phyloP scores from a whole-genome alignment of 192 early-diverging fungal genomes.

The Spinellus fusiger region DNA sequence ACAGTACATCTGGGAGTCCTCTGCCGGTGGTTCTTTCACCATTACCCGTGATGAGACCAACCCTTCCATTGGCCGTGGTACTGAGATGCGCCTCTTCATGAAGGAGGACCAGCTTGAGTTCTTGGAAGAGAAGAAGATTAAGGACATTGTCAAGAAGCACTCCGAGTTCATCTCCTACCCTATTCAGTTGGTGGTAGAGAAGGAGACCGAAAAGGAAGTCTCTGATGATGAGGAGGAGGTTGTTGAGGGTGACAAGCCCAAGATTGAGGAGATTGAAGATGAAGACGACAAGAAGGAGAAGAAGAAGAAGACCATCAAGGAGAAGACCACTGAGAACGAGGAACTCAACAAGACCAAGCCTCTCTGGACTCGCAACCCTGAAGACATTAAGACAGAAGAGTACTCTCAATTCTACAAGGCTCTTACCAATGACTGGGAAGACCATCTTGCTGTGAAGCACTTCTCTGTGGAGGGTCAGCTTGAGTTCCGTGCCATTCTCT shows the following conservation, averaged over 20 bases:
- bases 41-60: slow-evolving; percentile 91
- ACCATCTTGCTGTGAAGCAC: slow-evolving; percentile 96
- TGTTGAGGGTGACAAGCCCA: slow-evolving; percentile 61
- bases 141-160: slow-evolving; percentile 99
- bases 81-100: slow-evolving; percentile 91
- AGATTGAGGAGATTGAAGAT: slow-evolving; percentile 83
- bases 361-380: slow-evolving; percentile 99
- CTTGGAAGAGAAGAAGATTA: slow-evolving; percentile 98
- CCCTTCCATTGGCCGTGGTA: slow-evolving; percentile 90
- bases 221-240: slow-evolving; percentile 87
- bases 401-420: slow-evolving; percentile 99
- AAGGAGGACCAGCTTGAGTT: slow-evolving; percentile 98
- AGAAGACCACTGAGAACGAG: slow-evolving; percentile 78
- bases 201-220: slow-evolving; percentile 98
- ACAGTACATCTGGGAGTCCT: slow-evolving; percentile 94
- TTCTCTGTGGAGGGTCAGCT: slow-evolving; percentile 99
- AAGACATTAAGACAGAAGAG: slow-evolving; percentile 93
- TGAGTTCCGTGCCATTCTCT: slow-evolving; percentile 98
- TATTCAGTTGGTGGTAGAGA: slow-evolving; percentile 92
- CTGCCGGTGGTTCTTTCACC: slow-evolving; percentile 87
- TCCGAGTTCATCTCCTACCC: slow-evolving; percentile 99
- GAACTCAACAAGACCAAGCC: slow-evolving; percentile 99
- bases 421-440: slow-evolving; percentile 99
- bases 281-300: slow-evolving; percentile 62
- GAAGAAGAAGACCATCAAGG: slow-evolving; percentile 83